These are phyloP conservation scores for Candida incommunis DNA, from an alignment of 805 yeast species.

Conservation along the genomic window DNA sequence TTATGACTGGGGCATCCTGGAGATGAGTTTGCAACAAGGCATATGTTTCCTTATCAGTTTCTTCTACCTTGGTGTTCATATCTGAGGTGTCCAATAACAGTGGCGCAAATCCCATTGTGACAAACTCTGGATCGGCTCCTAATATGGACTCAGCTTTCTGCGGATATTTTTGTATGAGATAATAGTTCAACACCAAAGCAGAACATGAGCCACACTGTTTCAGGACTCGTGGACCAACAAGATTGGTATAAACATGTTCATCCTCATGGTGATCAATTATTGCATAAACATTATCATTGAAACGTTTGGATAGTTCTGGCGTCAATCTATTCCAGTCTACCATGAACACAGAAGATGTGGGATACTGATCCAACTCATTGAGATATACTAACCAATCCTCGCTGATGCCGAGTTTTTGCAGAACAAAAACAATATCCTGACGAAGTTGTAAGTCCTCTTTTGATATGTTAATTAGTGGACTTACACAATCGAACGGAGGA, in stretches of 20 bases:
- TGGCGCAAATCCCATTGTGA: slow-evolving; percentile 47
- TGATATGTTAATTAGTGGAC: slow-evolving; percentile 72
- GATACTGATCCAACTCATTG: slow-evolving; percentile 42
- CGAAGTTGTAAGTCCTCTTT: slow-evolving; percentile 51
- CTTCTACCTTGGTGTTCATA: slow-evolving; percentile 45
- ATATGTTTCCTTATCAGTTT: slow-evolving; percentile 37
- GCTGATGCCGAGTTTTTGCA: slow-evolving; percentile 33
- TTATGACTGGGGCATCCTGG: slow-evolving; percentile 9
- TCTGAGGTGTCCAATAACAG: slow-evolving; percentile 64
- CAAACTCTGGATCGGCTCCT: slow-evolving; percentile 22
- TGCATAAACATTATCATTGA: slow-evolving; percentile 31
- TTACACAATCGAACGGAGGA: slow-evolving; percentile 17
- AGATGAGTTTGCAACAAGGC: slow-evolving; percentile 21
- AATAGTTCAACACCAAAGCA: slow-evolving; percentile 53
- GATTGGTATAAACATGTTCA: slow-evolving; percentile 27
- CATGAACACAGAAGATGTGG: slow-evolving; percentile 32
- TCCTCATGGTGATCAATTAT: slow-evolving; percentile 88
- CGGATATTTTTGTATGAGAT: slow-evolving; percentile 22
- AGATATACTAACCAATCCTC: slow-evolving; percentile 40
- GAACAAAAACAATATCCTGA: slow-evolving; percentile 50
- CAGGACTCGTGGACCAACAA: slow-evolving; percentile 43
- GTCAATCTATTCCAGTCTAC: slow-evolving; percentile 74
- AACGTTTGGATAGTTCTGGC: slow-evolving; percentile 28
- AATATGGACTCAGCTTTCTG: slow-evolving; percentile 7
- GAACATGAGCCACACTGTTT: slow-evolving; percentile 65